A percentile compares a stretch with the other conserved stretches of the same genome.
Conservation (phyloP, 2,329 filamentous ascomycete species). For the Gnomoniopsis sp. region DNA sequence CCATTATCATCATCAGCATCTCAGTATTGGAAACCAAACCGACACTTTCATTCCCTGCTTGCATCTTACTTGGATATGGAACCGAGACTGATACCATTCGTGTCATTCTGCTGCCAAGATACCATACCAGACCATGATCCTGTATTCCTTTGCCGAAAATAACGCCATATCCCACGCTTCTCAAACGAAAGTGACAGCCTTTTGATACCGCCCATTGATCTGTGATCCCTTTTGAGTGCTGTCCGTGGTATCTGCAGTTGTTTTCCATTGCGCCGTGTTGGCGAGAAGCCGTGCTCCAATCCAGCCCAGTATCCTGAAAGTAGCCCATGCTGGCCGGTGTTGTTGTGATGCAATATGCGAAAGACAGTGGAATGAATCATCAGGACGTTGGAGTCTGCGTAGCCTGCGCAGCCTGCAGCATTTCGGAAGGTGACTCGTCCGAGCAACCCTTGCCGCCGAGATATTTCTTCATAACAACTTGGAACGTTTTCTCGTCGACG, state of each 20-base stretch:
- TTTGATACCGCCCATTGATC: background rate
- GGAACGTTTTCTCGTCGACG: constrained; percentile 84
- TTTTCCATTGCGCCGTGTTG: constrained; percentile 14
- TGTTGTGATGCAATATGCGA: background rate
- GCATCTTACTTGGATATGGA: background rate
- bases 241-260: constrained; percentile 7
- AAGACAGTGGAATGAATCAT: background rate
- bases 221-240: background rate
- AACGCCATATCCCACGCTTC: constrained; percentile 1
- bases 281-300: constrained; percentile 4
- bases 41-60: background rate
- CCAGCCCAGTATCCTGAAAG: background rate
- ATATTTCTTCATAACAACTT: constrained; percentile 69
- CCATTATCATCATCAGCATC: background rate
- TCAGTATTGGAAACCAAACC: background rate
- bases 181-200: background rate
- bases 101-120: background rate
- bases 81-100: background rate
- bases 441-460: constrained; percentile 37
- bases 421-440: constrained; percentile 1
- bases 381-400: background rate
- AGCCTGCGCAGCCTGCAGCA: background rate
- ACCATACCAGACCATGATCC: background rate
- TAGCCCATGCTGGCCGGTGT: background rate
- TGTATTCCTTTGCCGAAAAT: background rate